Evolutionary conservation across 495 filamentous ascomycete genomes (phyloP).

Genomic region (Aspergillus olivimuriae): DNA sequence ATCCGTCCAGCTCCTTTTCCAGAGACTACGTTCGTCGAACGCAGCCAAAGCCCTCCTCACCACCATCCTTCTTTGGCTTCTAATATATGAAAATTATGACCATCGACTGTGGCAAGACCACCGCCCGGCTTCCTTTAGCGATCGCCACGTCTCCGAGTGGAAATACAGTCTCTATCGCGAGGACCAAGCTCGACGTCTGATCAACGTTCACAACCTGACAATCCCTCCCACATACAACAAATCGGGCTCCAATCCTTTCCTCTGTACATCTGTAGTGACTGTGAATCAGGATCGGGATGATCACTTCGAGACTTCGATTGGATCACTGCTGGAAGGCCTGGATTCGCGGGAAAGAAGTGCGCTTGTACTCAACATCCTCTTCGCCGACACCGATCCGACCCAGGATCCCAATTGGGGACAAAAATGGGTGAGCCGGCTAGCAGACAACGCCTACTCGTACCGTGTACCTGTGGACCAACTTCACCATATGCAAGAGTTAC

Average conservation of each 20-base stretch:
- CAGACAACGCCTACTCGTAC: slow-evolving; percentile 16
- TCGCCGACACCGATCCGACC: slow-evolving; percentile 43
- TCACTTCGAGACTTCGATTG: slow-evolving; percentile 44
- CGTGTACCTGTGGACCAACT: slow-evolving; percentile 13
- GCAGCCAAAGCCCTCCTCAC: slow-evolving; percentile 9
- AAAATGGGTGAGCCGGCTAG: slow-evolving; percentile 42
- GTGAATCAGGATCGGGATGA: slow-evolving; percentile 22
- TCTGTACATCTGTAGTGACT: slow-evolving; percentile 28
- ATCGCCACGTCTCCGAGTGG: slow-evolving; percentile 29
- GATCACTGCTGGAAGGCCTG: slow-evolving; percentile 44
- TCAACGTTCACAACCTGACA: slow-evolving; percentile 20
- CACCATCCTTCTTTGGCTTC: slow-evolving; percentile 19
- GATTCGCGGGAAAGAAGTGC: slow-evolving; percentile 34
- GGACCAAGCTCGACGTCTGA: slow-evolving; percentile 28
- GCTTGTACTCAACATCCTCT: slow-evolving; percentile 43
- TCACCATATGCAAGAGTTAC: slow-evolving; percentile 13
- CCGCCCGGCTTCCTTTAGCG: slow-evolving; percentile 38
- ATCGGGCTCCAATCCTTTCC: slow-evolving; percentile 8
- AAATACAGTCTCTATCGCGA: slow-evolving; percentile 33
- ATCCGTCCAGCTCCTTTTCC: too few relatives aligned
- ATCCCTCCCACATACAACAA: slow-evolving; percentile 1
- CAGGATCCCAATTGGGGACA: slow-evolving; percentile 43
- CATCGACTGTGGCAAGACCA: slow-evolving; percentile 32
- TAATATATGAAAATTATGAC: slow-evolving; percentile 21
- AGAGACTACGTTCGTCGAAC: too few relatives aligned